These are phyloP conservation scores for Rosa chinensis DNA, from an alignment of 306 rosid species.

Conservation along the genomic window DNA sequence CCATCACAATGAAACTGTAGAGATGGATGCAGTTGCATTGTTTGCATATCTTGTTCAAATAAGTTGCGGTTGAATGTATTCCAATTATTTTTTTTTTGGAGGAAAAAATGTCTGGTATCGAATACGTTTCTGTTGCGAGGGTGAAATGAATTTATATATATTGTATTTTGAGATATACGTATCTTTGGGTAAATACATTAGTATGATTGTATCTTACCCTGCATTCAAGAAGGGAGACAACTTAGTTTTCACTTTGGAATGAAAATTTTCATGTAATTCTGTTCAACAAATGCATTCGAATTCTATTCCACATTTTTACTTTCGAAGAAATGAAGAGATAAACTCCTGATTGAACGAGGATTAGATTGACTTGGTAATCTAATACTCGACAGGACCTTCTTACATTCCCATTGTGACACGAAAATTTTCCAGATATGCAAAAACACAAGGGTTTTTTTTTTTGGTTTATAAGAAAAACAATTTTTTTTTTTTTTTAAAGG, in stretches of 20 bases:
- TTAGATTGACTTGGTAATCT: not conserved
- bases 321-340: too few species aligned
- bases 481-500: too few species aligned
- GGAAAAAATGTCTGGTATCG: conserved; percentile 8
- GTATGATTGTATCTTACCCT: not conserved
- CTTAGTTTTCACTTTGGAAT: too few species aligned
- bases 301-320: too few species aligned
- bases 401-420: not conserved
- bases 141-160: conserved; percentile 3
- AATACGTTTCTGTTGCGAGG: conserved; percentile 18
- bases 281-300: not conserved
- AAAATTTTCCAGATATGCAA: too few species aligned
- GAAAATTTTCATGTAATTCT: not conserved
- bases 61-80: conserved; percentile 15
- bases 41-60: conserved; percentile 36
- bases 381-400: not conserved
- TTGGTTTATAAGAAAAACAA: too few species aligned
- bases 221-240: not conserved
- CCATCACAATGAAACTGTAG: conserved; percentile 23
- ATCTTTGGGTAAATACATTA: not conserved
- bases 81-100: not conserved
- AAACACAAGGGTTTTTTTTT: too few species aligned
- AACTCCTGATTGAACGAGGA: too few species aligned
- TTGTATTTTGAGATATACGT: conserved; percentile 1
- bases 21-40: conserved; percentile 27